Percentiles rank a stretch among this genome's conserved stretches.
phyloP scores from a whole-genome alignment of 2,329 filamentous ascomycete species.

The Coniochaeta sp. region DNA sequence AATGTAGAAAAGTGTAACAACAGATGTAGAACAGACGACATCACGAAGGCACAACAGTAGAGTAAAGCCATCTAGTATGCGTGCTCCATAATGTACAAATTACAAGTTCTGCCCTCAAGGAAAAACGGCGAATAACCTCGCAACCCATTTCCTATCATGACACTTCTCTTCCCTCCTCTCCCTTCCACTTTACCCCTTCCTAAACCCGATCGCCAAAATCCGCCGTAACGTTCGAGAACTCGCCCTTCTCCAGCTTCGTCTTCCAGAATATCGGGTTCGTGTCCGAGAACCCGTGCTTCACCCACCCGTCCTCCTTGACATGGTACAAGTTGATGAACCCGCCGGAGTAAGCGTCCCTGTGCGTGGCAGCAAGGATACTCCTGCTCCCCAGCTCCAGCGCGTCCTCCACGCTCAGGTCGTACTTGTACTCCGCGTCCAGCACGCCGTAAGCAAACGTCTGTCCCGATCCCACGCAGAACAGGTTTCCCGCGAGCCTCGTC shows the following conservation, averaged over 20 bases:
- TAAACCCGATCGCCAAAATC: slow-evolving; percentile 47
- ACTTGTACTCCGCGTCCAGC: slow-evolving; percentile 88
- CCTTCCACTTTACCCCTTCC: neutral
- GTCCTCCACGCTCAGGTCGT: slow-evolving; percentile 80
- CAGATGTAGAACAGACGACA: neutral
- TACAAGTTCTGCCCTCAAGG: neutral
- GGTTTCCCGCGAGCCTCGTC: slow-evolving; percentile 83
- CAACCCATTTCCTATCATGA: slow-evolving; percentile 1
- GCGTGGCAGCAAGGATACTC: slow-evolving; percentile 92
- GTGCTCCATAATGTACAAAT: slow-evolving; percentile 4
- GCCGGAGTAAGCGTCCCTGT: slow-evolving; percentile 97
- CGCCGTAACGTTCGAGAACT: slow-evolving; percentile 93
- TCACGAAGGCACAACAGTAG: neutral
- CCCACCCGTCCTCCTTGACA: slow-evolving; percentile 98
- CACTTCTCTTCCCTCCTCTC: neutral
- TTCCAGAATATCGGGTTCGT: slow-evolving; percentile 99
- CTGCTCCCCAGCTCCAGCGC: slow-evolving; percentile 85
- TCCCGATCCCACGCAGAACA: slow-evolving; percentile 96
- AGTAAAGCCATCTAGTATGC: neutral
- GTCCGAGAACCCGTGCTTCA: slow-evolving; percentile 96
- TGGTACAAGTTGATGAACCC: slow-evolving; percentile 99
- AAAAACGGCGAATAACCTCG: neutral
- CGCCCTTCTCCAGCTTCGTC: slow-evolving; percentile 96
- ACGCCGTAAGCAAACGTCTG: slow-evolving; percentile 99
- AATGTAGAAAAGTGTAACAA: neutral